Evolutionary conservation across 2,329 filamentous ascomycete genomes (phyloP).

Genomic region (Fusarium bactridioides): DNA sequence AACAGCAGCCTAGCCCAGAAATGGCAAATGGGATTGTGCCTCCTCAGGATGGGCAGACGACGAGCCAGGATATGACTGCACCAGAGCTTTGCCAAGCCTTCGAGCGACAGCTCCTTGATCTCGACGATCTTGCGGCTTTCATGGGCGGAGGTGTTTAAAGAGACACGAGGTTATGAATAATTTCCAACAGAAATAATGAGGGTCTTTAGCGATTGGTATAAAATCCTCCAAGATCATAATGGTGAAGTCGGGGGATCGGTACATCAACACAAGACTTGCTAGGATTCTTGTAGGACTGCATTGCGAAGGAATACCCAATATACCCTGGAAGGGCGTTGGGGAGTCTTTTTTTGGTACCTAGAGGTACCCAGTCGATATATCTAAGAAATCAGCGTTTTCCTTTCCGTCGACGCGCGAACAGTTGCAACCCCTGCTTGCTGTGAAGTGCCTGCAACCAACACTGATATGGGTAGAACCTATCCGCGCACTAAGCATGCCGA

Average conservation of each 20-base stretch:
- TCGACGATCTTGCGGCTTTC: constrained; percentile 68
- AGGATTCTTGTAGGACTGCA: constrained; percentile 35
- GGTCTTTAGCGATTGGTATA: constrained; percentile 11
- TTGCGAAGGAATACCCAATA: constrained; percentile 40
- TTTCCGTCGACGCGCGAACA: background rate
- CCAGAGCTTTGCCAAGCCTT: constrained; percentile 66
- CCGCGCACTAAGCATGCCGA: background rate
- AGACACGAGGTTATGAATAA: constrained; percentile 11
- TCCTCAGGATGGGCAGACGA: constrained; percentile 45
- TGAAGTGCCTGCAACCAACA: background rate
- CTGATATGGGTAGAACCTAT: background rate
- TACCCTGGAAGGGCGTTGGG: constrained; percentile 43
- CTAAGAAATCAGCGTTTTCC: constrained; percentile 18
- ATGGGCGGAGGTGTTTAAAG: constrained; percentile 67
- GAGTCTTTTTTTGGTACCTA: constrained; percentile 24
- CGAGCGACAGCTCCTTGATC: constrained; percentile 66
- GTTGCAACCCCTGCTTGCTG: background rate
- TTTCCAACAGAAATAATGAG: constrained; percentile 12
- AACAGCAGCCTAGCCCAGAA: constrained; percentile 50
- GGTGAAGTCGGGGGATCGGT: constrained; percentile 1
- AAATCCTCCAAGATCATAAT: constrained; percentile 2
- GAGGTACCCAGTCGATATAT: background rate
- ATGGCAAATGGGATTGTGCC: constrained; percentile 45
- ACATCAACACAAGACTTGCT: background rate
- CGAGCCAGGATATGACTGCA: constrained; percentile 64